Evolutionary conservation across 768 basidiomycete species (phyloP).

Genomic region (Ramaria sp.): DNA sequence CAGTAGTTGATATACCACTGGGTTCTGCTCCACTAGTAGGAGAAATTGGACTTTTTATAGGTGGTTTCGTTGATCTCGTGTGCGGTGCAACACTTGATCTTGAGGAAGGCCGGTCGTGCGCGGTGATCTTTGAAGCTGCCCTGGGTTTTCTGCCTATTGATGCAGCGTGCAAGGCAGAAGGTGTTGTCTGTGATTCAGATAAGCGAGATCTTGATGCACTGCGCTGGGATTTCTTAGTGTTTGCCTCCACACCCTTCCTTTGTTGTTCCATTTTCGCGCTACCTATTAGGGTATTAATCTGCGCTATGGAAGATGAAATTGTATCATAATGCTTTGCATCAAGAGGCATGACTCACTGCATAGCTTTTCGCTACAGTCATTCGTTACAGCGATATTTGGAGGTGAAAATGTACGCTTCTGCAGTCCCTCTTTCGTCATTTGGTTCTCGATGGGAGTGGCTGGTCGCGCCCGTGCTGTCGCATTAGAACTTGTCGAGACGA

Average conservation of each 20-base stretch:
- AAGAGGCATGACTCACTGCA: neutral
- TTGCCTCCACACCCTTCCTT: neutral
- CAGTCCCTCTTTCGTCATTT: neutral
- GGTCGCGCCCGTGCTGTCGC: neutral
- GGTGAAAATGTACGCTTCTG: slow-evolving; percentile 1
- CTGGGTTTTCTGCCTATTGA: neutral
- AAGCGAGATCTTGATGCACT: neutral
- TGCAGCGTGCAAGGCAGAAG: neutral
- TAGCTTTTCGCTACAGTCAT: neutral
- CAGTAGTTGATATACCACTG: too few species aligned
- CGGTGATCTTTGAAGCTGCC: neutral
- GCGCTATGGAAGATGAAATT: neutral
- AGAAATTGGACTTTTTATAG: too few species aligned
- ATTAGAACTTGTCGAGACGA: neutral
- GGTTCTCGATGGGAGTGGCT: neutral
- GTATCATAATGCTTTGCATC: neutral
- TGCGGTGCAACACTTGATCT: neutral
- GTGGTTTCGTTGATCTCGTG: too few species aligned
- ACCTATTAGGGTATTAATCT: neutral
- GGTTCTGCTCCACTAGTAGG: too few species aligned
- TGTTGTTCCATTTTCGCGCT: neutral
- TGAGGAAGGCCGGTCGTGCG: neutral
- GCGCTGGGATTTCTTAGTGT: neutral
- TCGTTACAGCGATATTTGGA: neutral
- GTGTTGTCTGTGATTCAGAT: neutral